Evolutionary conservation across 164 flowering plant genomes (phyloP).

Genomic region (Litsea cubeba): DNA sequence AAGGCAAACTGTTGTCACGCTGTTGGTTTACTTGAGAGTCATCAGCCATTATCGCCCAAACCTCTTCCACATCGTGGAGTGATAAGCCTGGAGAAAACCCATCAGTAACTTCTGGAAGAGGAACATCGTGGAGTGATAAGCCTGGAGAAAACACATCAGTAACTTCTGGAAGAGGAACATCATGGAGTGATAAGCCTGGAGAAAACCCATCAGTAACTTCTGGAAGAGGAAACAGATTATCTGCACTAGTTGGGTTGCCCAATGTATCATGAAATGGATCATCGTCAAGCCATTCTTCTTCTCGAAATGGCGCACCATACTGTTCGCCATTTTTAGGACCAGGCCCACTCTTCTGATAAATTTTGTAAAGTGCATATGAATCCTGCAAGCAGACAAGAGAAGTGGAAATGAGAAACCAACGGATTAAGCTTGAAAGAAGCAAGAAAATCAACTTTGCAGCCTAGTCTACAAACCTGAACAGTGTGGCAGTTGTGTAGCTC

Average conservation of each 20-base stretch:
- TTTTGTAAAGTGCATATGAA: constrained; percentile 75
- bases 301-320: constrained; percentile 87
- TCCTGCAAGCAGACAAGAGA: constrained; percentile 35
- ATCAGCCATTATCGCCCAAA: constrained; percentile 23
- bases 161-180: constrained; percentile 8
- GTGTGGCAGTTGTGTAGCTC: constrained; percentile 72
- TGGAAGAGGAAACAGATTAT: constrained; percentile 6
- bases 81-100: constrained; percentile 9
- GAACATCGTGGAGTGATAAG: constrained; percentile 1
- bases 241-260: constrained; percentile 8
- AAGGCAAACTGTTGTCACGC: constrained; percentile 8
- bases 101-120: constrained; percentile 14
- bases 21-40: constrained; percentile 26
- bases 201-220: constrained; percentile 12
- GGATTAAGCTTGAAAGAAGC: neutral
- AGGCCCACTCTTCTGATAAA: constrained; percentile 86
- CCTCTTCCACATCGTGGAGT: constrained; percentile 28
- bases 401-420: neutral
- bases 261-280: constrained; percentile 11
- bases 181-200: neutral
- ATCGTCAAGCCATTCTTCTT: constrained; percentile 88
- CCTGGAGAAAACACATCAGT: constrained; percentile 13
- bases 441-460: neutral
- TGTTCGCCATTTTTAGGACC: constrained; percentile 99
- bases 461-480: constrained; percentile 36